Evolutionary conservation across 2,329 filamentous ascomycete genomes (phyloP), one percentile per base, ranked within the genome.

Genomic region (Sclerotinia spermophila): DNA sequence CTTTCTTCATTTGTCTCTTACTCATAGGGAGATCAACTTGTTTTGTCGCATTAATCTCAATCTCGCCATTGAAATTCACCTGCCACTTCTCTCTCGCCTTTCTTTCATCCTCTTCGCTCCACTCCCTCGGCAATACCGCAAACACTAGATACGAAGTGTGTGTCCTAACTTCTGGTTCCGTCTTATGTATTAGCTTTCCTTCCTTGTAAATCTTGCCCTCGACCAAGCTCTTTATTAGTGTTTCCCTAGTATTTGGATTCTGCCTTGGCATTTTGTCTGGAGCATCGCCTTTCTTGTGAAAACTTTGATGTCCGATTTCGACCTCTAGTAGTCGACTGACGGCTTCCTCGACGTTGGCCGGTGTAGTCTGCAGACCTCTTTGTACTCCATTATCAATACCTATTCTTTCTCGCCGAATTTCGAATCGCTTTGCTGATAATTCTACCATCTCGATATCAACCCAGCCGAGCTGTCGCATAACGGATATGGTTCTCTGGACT

Each of bases 81-180:
- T 62, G 67, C 87, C 89, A 93, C 73, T 85, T 87, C 67, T 86
- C 83, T 74, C 86, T 82, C 66, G 90, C 89, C 42, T 85, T 85
- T 44, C 86, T 86, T 81, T 99, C 96, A 74, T 97, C 93, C 72
- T 91, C 92, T 48, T 88, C 90, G 0, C 84, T 90, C 96, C 96
- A 99, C 73, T 92, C 90, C 58, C 89, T 86, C n/a, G 96, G 95
- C 72, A 99, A 82, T 4, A 96, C 84, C 0, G 96, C 96, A 82
- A 99, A 99, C 6, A 96, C 92, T 6, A 99, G 86, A 80, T 99
- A 99, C n/a, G 92, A 96, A 0, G 96, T 99, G 81, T 99, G 96
- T 11, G 92, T 96, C 85, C 97, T 97, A 72, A 98, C 83, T 78
- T 99, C 96, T 0, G 89, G 83, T 82, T 99, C 96, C 0, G 92